These are phyloP conservation scores for Moesziomyces globuligerus DNA, from an alignment of 1,284 basidiomycete species.

Conservation along the genomic window DNA sequence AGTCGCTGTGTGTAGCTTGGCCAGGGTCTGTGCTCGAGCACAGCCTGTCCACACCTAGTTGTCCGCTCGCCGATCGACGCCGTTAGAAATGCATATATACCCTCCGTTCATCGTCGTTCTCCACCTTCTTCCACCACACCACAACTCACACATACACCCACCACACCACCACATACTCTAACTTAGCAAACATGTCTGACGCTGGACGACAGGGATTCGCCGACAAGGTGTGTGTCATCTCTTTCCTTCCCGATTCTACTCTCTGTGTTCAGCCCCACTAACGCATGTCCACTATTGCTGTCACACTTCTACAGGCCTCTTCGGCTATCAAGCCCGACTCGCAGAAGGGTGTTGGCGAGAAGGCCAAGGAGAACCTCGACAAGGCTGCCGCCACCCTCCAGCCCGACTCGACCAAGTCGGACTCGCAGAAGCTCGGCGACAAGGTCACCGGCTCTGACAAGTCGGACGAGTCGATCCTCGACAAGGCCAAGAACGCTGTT, in stretches of 20 bases:
- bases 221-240: slow-evolving; percentile 41
- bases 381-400: slow-evolving; percentile 64
- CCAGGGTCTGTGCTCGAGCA: neutral
- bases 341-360: slow-evolving; percentile 47
- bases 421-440: slow-evolving; percentile 71
- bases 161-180: slow-evolving; percentile 6
- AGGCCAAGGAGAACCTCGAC: slow-evolving; percentile 58
- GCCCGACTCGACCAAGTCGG: slow-evolving; percentile 67
- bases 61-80: slow-evolving; percentile 1
- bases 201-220: slow-evolving; percentile 52
- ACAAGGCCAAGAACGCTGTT: slow-evolving; percentile 57
- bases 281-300: neutral
- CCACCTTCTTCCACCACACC: neutral
- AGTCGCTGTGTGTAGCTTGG: too few relatives aligned
- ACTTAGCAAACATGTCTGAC: slow-evolving; percentile 48
- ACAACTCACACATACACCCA: slow-evolving; percentile 7
- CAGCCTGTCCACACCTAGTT: too few relatives aligned
- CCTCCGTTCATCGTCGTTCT: neutral
- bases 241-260: neutral
- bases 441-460: slow-evolving; percentile 68
- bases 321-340: slow-evolving; percentile 57
- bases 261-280: slow-evolving; percentile 2
- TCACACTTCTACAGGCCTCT: slow-evolving; percentile 28
- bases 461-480: slow-evolving; percentile 49
- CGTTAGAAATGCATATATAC: slow-evolving; percentile 37